Base-by-base conservation (phyloP, 495 filamentous ascomycete genomes). In the Neurospora sp. region DNA sequence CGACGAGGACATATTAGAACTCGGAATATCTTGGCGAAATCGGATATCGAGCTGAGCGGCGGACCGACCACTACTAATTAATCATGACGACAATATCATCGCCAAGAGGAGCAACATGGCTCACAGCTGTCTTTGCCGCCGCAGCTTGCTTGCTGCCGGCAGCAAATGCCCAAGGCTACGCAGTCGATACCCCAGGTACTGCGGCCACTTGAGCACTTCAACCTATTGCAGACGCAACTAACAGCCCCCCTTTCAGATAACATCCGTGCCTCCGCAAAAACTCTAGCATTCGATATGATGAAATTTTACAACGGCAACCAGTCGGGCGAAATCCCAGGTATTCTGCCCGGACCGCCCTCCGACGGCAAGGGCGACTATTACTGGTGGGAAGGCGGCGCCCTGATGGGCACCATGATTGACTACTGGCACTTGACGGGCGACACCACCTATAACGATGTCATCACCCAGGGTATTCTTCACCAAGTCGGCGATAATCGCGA, bases 401-500 rank as follows among this genome's bases (percentile, higher is more conserved):
- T 86, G 76, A 84, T 83, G 84, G 84, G 82, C 44, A 79, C 89
- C 1, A 80, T 94, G 76, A 84, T 93, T 70, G 89, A 93, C 72
- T 93, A 93, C 76, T 92, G 89, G 90, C 84, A 86, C 72, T 87
- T 87, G 74, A 92, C 91, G 4, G 89, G 90, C 53, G 91, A 93
- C 75, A 75, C 75, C 45, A 84, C 86, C 27, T 92, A 92, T 81
- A 91, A 91, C 79, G 79, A 85, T 37, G 78, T 88, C 8, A 77
- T 89, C 27, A 84, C 81, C 16, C 79, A 89, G 12, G 90, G 87
- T 38, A 82, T 93, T 84, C 82, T 92, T 59, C 86, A 79, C 79
- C 91, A 93, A 74, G 84, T 85, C 71, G 91, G 89, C 8, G 82
- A 82, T 68, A 81, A 88, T 68, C 84, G 90, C 72, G 75, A 80